phyloP scores from a whole-genome alignment of 306 rosid species.

The Lithocarpus polystachyus region DNA sequence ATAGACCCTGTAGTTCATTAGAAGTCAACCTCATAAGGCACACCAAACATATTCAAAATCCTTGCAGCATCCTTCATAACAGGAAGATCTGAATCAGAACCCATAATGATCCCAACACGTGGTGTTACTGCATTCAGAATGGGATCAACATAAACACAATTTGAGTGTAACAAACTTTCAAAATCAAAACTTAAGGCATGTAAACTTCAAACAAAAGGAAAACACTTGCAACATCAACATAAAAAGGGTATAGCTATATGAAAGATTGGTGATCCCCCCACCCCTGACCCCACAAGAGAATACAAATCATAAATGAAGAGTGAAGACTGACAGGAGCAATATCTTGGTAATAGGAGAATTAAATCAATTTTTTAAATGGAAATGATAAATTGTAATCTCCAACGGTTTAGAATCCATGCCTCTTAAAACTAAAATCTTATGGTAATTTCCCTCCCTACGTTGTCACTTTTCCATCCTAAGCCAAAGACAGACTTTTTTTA shows the following conservation, averaged over 20 bases:
- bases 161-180: neutral
- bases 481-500: too few relatives aligned
- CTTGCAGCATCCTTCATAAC: slow-evolving; percentile 90
- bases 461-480: neutral
- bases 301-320: neutral
- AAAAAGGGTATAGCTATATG: neutral
- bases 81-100: slow-evolving; percentile 95
- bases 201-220: neutral
- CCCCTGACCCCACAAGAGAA: neutral
- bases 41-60: slow-evolving; percentile 63
- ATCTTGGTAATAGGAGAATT: too few relatives aligned
- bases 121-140: slow-evolving; percentile 50
- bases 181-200: neutral
- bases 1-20: neutral
- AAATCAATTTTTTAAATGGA: neutral
- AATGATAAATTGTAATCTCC: neutral
- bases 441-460: neutral
- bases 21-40: slow-evolving; percentile 68
- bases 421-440: too few relatives aligned
- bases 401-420: neutral
- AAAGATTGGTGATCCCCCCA: neutral
- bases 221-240: neutral
- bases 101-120: slow-evolving; percentile 88
- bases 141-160: slow-evolving; percentile 11
- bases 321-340: neutral